Conservation (phyloP, 345 rosid genomes). For the Pugionium dolabratum region DNA sequence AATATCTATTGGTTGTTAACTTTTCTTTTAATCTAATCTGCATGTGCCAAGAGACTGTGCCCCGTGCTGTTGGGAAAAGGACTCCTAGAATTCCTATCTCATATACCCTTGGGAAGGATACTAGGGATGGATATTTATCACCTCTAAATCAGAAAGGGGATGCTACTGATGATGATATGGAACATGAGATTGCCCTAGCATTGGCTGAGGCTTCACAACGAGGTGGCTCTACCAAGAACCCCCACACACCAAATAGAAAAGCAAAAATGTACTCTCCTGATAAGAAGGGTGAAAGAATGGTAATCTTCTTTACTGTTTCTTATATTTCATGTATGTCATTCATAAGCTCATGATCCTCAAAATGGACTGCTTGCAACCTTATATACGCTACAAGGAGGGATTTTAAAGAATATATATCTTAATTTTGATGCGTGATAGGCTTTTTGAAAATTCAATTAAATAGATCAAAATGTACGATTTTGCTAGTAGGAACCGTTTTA, state of each 20-base stretch:
- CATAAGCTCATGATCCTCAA: slow-evolving; percentile 7
- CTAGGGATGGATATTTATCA: slow-evolving; percentile 52
- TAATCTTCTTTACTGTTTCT: slow-evolving; percentile 43
- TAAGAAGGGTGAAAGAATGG: slow-evolving; percentile 53
- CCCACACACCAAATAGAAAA: slow-evolving; percentile 58
- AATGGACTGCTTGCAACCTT: neutral
- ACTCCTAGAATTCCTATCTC: slow-evolving; percentile 80
- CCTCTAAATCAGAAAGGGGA: slow-evolving; percentile 55
- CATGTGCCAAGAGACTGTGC: slow-evolving; percentile 55
- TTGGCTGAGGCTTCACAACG: slow-evolving; percentile 76
- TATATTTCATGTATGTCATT: slow-evolving; percentile 14
- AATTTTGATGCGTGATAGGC: neutral
- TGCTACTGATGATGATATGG: slow-evolving; percentile 68
- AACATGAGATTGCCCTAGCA: slow-evolving; percentile 73
- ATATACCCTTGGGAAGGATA: slow-evolving; percentile 55
- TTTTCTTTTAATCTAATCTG: slow-evolving; percentile 35
- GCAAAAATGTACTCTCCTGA: slow-evolving; percentile 52
- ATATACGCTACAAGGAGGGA: slow-evolving; percentile 1
- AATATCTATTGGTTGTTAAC: slow-evolving; percentile 30
- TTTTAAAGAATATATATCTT: slow-evolving; percentile 5
- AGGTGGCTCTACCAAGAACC: slow-evolving; percentile 64
- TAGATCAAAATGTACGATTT: slow-evolving; percentile 1
- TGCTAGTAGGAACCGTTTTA: slow-evolving; percentile 19
- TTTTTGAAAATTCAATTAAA: slow-evolving; percentile 3
- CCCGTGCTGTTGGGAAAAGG: slow-evolving; percentile 88